phyloP scores from a whole-genome alignment of 148 eudicot genomes.

The Diospyros lotus region DNA sequence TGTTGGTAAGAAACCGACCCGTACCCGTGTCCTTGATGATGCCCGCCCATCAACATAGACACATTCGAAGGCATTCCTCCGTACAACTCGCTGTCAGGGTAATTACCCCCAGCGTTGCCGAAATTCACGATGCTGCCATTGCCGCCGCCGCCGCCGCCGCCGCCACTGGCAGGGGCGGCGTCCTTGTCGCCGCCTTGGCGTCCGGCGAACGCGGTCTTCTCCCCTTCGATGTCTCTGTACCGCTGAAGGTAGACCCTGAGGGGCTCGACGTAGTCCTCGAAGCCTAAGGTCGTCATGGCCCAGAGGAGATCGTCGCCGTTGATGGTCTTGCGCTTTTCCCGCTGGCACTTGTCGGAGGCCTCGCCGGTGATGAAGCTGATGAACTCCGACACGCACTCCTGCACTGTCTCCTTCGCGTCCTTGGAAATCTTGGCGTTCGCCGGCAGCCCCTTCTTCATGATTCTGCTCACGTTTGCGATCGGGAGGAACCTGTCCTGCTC shows the following conservation, averaged over 20 bases:
- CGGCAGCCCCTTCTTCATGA: conserved; percentile 57
- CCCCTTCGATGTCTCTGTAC: conserved; percentile 58
- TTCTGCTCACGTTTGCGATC: conserved; percentile 56
- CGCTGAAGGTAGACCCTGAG: conserved; percentile 46
- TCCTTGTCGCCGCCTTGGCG: conserved; percentile 24
- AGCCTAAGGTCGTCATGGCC: conserved; percentile 66
- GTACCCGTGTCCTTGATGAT: conserved; percentile 32
- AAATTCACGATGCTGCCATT: conserved; percentile 22
- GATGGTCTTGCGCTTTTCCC: conserved; percentile 61
- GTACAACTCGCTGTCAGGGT: conserved; percentile 15
- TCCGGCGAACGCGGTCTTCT: conserved; percentile 33
- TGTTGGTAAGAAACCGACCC: conserved; percentile 21
- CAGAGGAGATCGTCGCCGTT: conserved; percentile 61
- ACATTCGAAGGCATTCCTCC: conserved; percentile 21
- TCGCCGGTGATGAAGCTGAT: conserved; percentile 62
- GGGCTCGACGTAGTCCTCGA: conserved; percentile 59
- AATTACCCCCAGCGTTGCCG: conserved; percentile 24
- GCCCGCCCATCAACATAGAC: conserved; percentile 35
- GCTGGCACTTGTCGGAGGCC: conserved; percentile 54
- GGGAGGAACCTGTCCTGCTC: conserved; percentile 60
- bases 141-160: conserved; percentile 1
- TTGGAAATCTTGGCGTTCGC: conserved; percentile 57
- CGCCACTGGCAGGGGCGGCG: background rate
- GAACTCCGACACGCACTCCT: conserved; percentile 63
- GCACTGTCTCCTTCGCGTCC: conserved; percentile 60